A percentile compares a stretch with the other conserved stretches of the same genome.
These are phyloP conservation scores for Pichia sp. DNA, from an alignment of 1,139 yeast genomes.

Conservation along the genomic window DNA sequence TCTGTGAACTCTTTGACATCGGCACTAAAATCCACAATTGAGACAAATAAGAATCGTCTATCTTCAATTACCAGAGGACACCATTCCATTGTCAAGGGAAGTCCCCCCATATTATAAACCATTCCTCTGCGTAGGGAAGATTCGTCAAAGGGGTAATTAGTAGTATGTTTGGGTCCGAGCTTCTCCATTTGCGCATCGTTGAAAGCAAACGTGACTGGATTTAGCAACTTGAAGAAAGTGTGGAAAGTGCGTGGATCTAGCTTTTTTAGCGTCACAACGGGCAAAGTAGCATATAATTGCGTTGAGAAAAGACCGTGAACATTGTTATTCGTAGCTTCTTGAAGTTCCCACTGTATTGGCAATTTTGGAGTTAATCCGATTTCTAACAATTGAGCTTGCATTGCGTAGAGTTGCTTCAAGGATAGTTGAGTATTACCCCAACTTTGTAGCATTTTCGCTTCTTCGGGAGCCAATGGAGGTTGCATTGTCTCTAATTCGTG, in stretches of 20 bases:
- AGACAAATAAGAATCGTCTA: constrained; percentile 21
- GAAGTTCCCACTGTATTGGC: constrained; percentile 1
- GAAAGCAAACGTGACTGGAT: not conserved
- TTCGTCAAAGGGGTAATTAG: constrained; percentile 15
- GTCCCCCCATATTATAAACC: constrained; percentile 49
- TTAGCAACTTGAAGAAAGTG: not conserved
- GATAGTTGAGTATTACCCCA: constrained; percentile 2
- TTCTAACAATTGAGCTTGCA: constrained; percentile 7
- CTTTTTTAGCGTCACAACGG: not conserved
- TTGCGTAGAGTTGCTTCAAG: constrained; percentile 1
- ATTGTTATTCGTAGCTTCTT: constrained; percentile 3
- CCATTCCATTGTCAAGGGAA: constrained; percentile 53
- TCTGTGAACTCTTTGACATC: constrained; percentile 7
- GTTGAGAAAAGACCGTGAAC: constrained; percentile 2
- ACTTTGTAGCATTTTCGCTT: no score
- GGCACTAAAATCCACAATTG: constrained; percentile 12
- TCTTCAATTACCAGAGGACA: constrained; percentile 20
- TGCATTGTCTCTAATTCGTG: no score
- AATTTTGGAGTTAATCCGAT: constrained; percentile 1
- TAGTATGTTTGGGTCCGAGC: constrained; percentile 1
- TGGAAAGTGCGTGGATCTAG: not conserved
- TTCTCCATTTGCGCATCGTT: not conserved
- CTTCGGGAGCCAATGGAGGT: no score
- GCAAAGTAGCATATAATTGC: constrained; percentile 1
- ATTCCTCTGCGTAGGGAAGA: constrained; percentile 33